Evolutionary conservation across 257 asterid genomes (phyloP).

Genomic region (Knoxia roxburghii): DNA sequence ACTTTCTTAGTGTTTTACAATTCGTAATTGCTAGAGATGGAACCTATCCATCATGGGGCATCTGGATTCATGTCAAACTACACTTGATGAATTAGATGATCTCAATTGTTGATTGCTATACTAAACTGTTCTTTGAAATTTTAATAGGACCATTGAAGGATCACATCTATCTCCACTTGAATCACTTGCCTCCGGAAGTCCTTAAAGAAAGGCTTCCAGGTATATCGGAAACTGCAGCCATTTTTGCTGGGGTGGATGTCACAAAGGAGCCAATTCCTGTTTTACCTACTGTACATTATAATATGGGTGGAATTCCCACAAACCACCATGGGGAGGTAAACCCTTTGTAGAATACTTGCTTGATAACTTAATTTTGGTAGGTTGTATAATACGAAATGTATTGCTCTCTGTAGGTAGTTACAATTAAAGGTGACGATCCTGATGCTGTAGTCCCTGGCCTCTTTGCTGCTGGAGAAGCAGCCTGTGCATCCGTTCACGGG

Average conservation of each 20-base stretch:
- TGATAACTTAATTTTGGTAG: neutral
- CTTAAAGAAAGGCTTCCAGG: constrained; percentile 98
- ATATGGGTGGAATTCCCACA: constrained; percentile 99
- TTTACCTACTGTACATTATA: constrained; percentile 92
- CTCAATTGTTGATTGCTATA: neutral
- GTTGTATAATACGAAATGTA: constrained; percentile 1
- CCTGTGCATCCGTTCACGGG: constrained; percentile 98
- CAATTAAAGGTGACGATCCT: constrained; percentile 62
- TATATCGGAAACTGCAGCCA: constrained; percentile 97
- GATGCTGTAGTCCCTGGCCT: constrained; percentile 81
- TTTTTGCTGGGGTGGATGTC: constrained; percentile 97
- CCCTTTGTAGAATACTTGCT: neutral
- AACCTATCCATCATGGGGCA: too few species aligned
- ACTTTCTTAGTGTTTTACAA: neutral
- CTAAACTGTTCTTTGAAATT: constrained; percentile 13
- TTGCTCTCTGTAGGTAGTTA: constrained; percentile 57
- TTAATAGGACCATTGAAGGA: constrained; percentile 78
- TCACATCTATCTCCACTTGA: constrained; percentile 92
- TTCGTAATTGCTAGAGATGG: neutral
- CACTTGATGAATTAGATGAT: neutral
- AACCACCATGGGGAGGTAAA: constrained; percentile 92
- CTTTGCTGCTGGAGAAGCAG: constrained; percentile 99
- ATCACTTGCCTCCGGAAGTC: constrained; percentile 98
- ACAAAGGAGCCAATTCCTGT: constrained; percentile 98
- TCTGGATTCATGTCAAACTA: neutral